Conservation (phyloP, 306 rosid species). For the Vigna trinervia region DNA sequence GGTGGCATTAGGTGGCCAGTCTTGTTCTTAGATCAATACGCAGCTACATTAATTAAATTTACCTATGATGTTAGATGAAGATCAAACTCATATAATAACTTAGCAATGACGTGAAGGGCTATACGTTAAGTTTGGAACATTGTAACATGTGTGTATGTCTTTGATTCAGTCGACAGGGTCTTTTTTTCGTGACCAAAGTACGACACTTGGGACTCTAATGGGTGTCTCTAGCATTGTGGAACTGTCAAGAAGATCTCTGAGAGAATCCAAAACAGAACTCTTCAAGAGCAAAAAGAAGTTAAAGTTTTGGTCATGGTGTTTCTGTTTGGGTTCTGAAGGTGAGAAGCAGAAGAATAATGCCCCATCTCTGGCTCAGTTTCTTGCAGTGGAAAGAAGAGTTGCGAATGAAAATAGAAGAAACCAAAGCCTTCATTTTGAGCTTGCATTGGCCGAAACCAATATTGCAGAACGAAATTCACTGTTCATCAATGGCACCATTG, state of each 20-base stretch:
- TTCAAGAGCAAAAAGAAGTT: slow-evolving; percentile 46
- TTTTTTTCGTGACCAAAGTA: slow-evolving; percentile 75
- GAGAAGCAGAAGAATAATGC: not conserved
- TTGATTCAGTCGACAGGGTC: slow-evolving; percentile 76
- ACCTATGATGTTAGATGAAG: not conserved
- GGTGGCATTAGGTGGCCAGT: slow-evolving; percentile 32
- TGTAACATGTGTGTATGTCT: no score
- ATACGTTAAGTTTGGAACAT: no score
- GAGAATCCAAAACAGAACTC: slow-evolving; percentile 57
- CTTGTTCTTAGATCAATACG: not conserved
- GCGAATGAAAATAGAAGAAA: slow-evolving; percentile 39
- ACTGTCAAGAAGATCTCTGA: slow-evolving; percentile 66
- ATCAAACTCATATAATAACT: no score
- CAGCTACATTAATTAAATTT: not conserved
- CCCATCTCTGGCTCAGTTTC: slow-evolving; percentile 46
- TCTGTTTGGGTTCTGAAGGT: slow-evolving; percentile 30
- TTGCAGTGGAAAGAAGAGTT: slow-evolving; percentile 43
- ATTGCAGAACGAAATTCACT: slow-evolving; percentile 23
- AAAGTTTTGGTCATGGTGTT: slow-evolving; percentile 30
- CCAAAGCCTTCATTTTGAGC: slow-evolving; percentile 35
- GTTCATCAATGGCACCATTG: slow-evolving; percentile 41
- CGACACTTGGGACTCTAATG: slow-evolving; percentile 77
- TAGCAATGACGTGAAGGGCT: no score
- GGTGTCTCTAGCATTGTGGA: slow-evolving; percentile 71
- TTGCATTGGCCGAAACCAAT: slow-evolving; percentile 32